phyloP scores from a whole-genome alignment of 1,139 yeast genomes.

The Scheffersomyces illinoinensis region DNA sequence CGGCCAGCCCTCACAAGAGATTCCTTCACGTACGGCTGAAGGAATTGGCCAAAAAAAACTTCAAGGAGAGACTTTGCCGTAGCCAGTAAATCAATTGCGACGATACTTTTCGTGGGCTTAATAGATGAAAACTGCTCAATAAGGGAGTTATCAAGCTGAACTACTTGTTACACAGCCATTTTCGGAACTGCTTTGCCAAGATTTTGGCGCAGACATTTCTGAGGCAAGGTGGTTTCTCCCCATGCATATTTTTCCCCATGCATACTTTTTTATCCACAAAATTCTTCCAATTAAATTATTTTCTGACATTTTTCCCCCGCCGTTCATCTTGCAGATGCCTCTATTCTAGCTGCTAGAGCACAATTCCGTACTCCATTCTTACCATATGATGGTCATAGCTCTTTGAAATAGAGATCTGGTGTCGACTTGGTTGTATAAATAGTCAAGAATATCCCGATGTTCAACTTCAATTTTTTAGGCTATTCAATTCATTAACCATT shows the following conservation, averaged over 20 bases:
- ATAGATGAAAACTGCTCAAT: not conserved
- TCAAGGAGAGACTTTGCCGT: not conserved
- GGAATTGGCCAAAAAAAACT: too few species aligned
- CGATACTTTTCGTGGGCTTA: not conserved
- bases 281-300: not conserved
- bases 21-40: too few species aligned
- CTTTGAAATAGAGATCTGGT: not conserved
- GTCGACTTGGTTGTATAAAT: conserved; percentile 4
- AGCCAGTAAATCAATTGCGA: not conserved
- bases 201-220: not conserved
- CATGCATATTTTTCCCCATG: not conserved
- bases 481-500: conserved; percentile 4
- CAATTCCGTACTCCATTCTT: not conserved
- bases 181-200: not conserved
- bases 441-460: not conserved
- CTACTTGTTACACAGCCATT: not conserved
- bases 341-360: not conserved
- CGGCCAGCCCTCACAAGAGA: not conserved
- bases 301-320: not conserved
- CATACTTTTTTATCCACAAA: not conserved
- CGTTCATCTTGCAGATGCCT: not conserved
- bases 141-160: not conserved
- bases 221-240: not conserved
- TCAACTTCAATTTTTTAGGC: not conserved
- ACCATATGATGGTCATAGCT: not conserved